Conservation (phyloP, 2,329 filamentous ascomycete species). For the Fusarium sterilihyphosum region DNA sequence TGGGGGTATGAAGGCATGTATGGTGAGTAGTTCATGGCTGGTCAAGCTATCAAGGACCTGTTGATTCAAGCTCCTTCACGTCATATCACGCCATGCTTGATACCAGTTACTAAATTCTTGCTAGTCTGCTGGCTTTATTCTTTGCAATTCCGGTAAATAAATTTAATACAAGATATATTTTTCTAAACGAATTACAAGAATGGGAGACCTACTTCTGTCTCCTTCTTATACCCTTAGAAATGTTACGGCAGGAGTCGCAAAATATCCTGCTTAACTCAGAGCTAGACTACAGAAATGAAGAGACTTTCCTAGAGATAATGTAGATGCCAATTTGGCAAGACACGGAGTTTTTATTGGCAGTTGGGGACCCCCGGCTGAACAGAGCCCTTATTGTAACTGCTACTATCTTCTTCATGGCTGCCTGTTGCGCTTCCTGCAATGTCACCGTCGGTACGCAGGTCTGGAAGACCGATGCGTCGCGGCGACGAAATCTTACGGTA, state of each 20-base stretch:
- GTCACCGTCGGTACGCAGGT: accelerated
- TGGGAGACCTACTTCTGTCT: too few relatives aligned
- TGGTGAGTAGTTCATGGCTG: accelerated
- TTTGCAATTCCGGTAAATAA: accelerated
- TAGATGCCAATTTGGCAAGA: too few relatives aligned
- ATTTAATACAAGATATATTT: neutral
- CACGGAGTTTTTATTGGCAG: too few relatives aligned
- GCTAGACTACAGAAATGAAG: accelerated
- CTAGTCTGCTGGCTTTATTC: neutral
- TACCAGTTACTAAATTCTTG: neutral
- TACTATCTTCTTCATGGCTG: accelerated
- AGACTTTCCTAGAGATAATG: too few relatives aligned
- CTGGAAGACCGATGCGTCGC: accelerated
- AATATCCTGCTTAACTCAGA: accelerated
- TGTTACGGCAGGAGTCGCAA: accelerated
- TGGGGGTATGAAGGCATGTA: accelerated
- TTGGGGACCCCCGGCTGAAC: neutral
- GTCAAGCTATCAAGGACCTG: too few relatives aligned
- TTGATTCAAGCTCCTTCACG: neutral
- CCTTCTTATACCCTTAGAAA: too few relatives aligned
- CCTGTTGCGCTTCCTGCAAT: accelerated
- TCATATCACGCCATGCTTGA: accelerated
- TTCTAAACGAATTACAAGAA: too few relatives aligned
- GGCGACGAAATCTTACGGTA: accelerated
- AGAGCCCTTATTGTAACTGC: accelerated